phyloP scores from a whole-genome alignment of 495 filamentous ascomycete species.

The Trichoderma parareesei region DNA sequence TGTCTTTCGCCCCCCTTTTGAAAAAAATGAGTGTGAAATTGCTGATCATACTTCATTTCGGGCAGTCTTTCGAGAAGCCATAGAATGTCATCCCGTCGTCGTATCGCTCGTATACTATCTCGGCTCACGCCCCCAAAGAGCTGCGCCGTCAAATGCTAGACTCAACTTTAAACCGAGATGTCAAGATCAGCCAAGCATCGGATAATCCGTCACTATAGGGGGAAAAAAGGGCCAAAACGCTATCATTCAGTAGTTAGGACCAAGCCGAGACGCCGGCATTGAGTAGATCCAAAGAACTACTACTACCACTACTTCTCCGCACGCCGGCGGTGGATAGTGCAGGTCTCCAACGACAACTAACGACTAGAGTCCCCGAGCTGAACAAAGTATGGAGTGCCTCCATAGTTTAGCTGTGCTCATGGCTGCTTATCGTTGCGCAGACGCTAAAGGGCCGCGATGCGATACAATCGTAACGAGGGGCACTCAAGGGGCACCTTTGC shows the following conservation, averaged over 20 bases:
- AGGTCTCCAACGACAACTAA: background rate
- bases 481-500: background rate
- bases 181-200: background rate
- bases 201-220: background rate
- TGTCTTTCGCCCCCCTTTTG: background rate
- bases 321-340: background rate
- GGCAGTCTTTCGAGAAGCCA: background rate
- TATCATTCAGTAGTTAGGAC: background rate
- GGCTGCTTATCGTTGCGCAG: background rate
- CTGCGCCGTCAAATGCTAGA: background rate
- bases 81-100: background rate
- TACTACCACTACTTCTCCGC: background rate
- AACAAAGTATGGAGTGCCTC: background rate
- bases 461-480: background rate
- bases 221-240: too few relatives aligned
- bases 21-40: background rate
- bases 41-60: background rate
- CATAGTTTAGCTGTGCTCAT: background rate
- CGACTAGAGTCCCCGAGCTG: background rate
- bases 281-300: background rate
- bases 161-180: background rate
- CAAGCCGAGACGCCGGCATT: too few relatives aligned
- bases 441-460: background rate
- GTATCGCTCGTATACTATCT: background rate
- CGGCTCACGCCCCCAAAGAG: background rate